Conservation (phyloP, 2,329 filamentous ascomycete genomes). For the Botrytis fabae region DNA sequence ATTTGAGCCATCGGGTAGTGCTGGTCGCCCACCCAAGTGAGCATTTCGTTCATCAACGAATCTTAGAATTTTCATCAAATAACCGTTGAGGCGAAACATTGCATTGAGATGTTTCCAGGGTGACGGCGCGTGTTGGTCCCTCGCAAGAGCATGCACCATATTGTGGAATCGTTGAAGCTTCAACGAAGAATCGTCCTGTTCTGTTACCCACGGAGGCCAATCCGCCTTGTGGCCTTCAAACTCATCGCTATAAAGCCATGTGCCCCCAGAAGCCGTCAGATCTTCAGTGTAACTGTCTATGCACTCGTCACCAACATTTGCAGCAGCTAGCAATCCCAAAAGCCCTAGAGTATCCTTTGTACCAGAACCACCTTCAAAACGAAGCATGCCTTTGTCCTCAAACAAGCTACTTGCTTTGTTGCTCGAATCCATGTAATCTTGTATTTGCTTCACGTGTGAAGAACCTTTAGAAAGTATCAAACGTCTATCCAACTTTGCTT, state of each 20-base stretch:
- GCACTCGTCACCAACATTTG: neutral
- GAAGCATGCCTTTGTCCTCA: neutral
- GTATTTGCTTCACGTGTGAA: neutral
- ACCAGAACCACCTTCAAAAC: neutral
- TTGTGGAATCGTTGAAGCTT: neutral
- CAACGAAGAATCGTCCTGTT: neutral
- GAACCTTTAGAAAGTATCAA: neutral
- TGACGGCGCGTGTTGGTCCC: neutral
- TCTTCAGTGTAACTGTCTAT: constrained; percentile 6
- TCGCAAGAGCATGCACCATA: constrained; percentile 9
- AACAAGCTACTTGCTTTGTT: neutral
- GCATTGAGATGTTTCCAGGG: constrained; percentile 14
- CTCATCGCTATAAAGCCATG: neutral
- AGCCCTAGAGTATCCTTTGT: neutral
- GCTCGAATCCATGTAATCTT: neutral
- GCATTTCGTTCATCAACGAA: constrained; percentile 14
- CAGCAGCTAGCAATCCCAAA: constrained; percentile 13
- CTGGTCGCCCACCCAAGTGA: neutral
- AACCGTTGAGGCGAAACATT: constrained; percentile 11
- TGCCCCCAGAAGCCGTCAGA: neutral
- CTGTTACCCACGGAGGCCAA: constrained; percentile 1
- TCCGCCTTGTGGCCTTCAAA: constrained; percentile 18
- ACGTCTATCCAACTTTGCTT: neutral
- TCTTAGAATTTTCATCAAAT: constrained; percentile 12
- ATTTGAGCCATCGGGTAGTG: constrained; percentile 23